Evolutionary conservation across 75 land plant genomes (phyloP), one percentile per base, ranked within the genome.

Genomic region (Isoetes taiwanensis): DNA sequence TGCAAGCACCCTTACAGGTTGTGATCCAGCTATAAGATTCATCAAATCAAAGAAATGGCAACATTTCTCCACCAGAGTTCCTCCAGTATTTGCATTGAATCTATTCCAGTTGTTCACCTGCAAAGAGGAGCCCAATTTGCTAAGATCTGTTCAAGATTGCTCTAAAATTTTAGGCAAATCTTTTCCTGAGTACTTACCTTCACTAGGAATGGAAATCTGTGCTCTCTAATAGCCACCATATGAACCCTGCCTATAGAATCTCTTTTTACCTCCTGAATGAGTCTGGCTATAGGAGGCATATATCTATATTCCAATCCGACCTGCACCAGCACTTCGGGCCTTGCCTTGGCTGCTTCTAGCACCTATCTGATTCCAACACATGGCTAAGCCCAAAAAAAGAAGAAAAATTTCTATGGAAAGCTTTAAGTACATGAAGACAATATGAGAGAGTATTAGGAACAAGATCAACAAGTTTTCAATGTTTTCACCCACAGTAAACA

Each of bases 41-140:
- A 94, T 94, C 27, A 94, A 77, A 66, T 94, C 96, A 58, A 94
- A 94, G 56, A 94, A 94, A 67, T 94, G 99, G 69, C 99, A 94
- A 64, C 99, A 94, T 60, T 94, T 94, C 79, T 94, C 99, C 12
- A 94, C 99, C 58, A 94, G 60, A 24, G 99, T 94, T 5, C 99
- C 99, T 20, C 99, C 96, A 2, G 84, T 65, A 64, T 94, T 88
- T 32, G 17, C 43, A 70, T 94, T 89, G 78, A 94, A 94, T 30
- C 99, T 71, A 57, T 94, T 94, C 99, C 99, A 89, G 41, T 94
- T 78, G 14, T 88, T 62, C 3, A 93, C 96, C 98, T 91, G 59
- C 5, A 57, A 34, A 48, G 41, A 61, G 32, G 31, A 32, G 39
- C 39, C 9, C 14, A 37, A 37, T 37, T 9, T 37, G 39, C 12